Conservation (phyloP, 2,329 filamentous ascomycete genomes). For the Cytospora schulzeri region DNA sequence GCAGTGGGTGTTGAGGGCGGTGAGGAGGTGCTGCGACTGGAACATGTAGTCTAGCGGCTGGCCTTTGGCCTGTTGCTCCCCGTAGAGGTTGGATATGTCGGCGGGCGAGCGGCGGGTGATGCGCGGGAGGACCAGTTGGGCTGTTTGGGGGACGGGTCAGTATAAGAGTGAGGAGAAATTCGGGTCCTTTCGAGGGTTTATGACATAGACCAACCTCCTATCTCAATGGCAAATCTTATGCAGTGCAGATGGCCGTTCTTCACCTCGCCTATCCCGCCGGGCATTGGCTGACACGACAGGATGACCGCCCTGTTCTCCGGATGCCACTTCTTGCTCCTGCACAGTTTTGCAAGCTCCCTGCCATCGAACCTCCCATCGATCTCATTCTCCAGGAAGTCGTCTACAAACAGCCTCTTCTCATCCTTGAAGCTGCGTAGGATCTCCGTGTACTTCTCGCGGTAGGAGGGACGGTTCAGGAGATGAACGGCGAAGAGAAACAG, state of each 20-base stretch:
- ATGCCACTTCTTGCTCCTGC: constrained; percentile 43
- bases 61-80: constrained; percentile 34
- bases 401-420: constrained; percentile 38
- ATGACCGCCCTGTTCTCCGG: constrained; percentile 38
- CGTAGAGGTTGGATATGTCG: constrained; percentile 34
- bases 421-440: constrained; percentile 37
- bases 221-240: constrained; percentile 49
- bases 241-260: constrained; percentile 49
- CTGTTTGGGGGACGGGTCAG: constrained; percentile 29
- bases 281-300: constrained; percentile 45
- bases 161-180: not conserved
- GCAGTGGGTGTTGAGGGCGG: constrained; percentile 36
- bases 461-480: constrained; percentile 28
- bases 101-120: constrained; percentile 38
- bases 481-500: constrained; percentile 34
- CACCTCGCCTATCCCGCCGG: constrained; percentile 47
- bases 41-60: constrained; percentile 40
- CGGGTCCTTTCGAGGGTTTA: not conserved
- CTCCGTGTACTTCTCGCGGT: constrained; percentile 30
- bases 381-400: constrained; percentile 39
- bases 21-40: constrained; percentile 37
- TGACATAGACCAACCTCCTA: constrained; percentile 42
- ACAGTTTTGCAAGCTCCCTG: constrained; percentile 37
- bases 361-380: constrained; percentile 39
- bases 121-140: constrained; percentile 42